Conservation (phyloP, 208 protist species). For the Trypanosoma boissoni region DNA sequence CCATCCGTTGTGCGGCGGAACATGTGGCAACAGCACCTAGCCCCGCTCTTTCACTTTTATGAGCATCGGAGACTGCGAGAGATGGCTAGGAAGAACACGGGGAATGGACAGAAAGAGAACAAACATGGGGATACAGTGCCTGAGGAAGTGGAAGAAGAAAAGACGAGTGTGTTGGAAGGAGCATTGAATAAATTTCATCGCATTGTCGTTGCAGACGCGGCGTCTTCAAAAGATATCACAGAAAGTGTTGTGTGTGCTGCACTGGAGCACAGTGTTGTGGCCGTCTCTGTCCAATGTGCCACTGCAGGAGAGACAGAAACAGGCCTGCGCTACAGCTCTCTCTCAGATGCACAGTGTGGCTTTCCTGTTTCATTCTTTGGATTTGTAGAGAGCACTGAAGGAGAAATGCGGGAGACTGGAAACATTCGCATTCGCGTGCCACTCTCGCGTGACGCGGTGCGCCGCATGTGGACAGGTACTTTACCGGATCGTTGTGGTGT, state of each 20-base stretch:
- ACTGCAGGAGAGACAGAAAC: neutral
- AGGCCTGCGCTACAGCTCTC: conserved; percentile 23
- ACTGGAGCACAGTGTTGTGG: conserved; percentile 74
- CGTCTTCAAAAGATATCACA: conserved; percentile 5
- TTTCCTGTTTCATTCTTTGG: conserved; percentile 78
- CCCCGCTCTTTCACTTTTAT: conserved; percentile 56
- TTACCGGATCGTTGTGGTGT: conserved; percentile 8
- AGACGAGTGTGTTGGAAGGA: conserved; percentile 30
- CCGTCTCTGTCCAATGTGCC: conserved; percentile 40
- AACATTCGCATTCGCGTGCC: conserved; percentile 57
- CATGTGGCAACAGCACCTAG: conserved; percentile 64
- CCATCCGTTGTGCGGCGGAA: conserved; percentile 39
- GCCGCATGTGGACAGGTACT: conserved; percentile 14
- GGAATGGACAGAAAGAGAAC: conserved; percentile 7
- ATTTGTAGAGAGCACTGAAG: conserved; percentile 73
- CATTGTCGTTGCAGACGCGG: conserved; percentile 34
- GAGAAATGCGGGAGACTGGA: conserved; percentile 33
- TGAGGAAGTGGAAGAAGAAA: neutral
- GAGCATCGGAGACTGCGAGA: neutral
- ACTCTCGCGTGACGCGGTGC: conserved; percentile 35
- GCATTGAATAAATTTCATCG: conserved; percentile 20
- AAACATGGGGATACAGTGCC: neutral
- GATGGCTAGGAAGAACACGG: neutral
- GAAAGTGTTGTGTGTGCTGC: conserved; percentile 45
- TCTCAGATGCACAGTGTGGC: conserved; percentile 38